Conservation (phyloP, 371 early-diverging fungal species). For the Funneliformis caledonium region DNA sequence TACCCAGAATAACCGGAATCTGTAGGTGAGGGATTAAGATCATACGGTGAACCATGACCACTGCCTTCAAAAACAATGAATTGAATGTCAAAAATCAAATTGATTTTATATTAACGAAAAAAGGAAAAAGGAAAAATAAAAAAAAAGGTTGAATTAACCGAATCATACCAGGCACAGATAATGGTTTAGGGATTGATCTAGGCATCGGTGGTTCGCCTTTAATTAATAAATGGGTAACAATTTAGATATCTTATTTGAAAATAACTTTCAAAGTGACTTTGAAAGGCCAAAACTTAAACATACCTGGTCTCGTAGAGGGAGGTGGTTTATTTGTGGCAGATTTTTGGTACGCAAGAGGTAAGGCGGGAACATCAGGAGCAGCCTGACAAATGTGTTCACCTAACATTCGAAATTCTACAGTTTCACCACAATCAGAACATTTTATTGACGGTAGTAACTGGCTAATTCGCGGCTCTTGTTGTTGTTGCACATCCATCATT, state of each 20-base stretch:
- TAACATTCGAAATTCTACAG: slow-evolving; percentile 60
- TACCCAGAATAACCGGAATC: slow-evolving; percentile 37
- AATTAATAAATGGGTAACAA: neutral
- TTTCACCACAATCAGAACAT: slow-evolving; percentile 68
- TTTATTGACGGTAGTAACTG: slow-evolving; percentile 65
- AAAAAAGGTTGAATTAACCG: neutral
- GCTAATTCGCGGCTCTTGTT: slow-evolving; percentile 56
- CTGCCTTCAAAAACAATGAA: neutral
- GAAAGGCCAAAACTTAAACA: neutral
- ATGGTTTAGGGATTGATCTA: slow-evolving; percentile 4
- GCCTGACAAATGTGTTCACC: slow-evolving; percentile 65
- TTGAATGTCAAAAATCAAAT: neutral
- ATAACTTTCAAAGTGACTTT: neutral
- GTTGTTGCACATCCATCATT: slow-evolving; percentile 25
- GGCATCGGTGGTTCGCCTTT: neutral
- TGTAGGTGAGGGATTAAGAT: slow-evolving; percentile 18
- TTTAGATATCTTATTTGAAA: neutral
- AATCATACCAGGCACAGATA: slow-evolving; percentile 16
- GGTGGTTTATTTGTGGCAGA: neutral
- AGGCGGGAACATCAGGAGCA: slow-evolving; percentile 60
- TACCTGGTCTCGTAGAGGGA: neutral
- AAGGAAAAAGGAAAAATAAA: neutral
- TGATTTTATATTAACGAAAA: neutral
- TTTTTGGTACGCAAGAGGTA: slow-evolving; percentile 45
- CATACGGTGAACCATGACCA: slow-evolving; percentile 17